Evolutionary conservation across 352 stramenopile species (phyloP).

Genomic region (Phytophthora crassamura): DNA sequence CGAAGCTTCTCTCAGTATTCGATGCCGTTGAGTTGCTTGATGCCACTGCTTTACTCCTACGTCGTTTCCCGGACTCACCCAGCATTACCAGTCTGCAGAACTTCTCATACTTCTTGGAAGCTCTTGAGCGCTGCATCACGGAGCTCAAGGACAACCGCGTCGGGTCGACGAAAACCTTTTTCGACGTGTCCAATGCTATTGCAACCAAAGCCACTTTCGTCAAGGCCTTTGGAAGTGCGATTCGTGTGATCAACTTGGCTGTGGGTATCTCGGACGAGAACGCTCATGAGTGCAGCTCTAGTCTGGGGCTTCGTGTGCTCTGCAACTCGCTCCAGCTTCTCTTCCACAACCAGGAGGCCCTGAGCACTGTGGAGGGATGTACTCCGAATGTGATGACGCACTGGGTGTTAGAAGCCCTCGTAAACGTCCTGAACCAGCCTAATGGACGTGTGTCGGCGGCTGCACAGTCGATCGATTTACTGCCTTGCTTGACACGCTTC

Average conservation of each 20-base stretch:
- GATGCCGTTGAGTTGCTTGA: constrained; percentile 82
- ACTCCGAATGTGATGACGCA: constrained; percentile 78
- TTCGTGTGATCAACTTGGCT: constrained; percentile 81
- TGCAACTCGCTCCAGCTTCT: constrained; percentile 79
- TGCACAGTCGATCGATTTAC: constrained; percentile 80
- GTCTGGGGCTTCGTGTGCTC: constrained; percentile 72
- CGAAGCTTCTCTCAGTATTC: constrained; percentile 70
- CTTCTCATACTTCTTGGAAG: constrained; percentile 74
- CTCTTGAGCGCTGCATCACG: constrained; percentile 82
- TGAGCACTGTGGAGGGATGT: constrained; percentile 60
- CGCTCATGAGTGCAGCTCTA: constrained; percentile 74
- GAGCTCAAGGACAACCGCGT: constrained; percentile 68
- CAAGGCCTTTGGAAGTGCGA: constrained; percentile 73
- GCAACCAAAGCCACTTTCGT: constrained; percentile 69
- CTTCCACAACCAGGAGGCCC: constrained; percentile 75
- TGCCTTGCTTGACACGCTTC: constrained; percentile 82
- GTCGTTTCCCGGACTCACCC: constrained; percentile 73
- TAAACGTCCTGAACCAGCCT: constrained; percentile 83
- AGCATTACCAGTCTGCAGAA: constrained; percentile 72
- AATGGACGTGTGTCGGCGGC: constrained; percentile 83
- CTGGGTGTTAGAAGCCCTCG: constrained; percentile 81
- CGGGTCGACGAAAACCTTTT: constrained; percentile 40
- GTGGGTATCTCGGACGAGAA: constrained; percentile 81
- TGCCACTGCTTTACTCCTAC: constrained; percentile 68
- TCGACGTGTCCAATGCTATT: constrained; percentile 67